Base-by-base conservation (phyloP, 768 basidiomycete genomes). In the Strobilomyces confusus region DNA sequence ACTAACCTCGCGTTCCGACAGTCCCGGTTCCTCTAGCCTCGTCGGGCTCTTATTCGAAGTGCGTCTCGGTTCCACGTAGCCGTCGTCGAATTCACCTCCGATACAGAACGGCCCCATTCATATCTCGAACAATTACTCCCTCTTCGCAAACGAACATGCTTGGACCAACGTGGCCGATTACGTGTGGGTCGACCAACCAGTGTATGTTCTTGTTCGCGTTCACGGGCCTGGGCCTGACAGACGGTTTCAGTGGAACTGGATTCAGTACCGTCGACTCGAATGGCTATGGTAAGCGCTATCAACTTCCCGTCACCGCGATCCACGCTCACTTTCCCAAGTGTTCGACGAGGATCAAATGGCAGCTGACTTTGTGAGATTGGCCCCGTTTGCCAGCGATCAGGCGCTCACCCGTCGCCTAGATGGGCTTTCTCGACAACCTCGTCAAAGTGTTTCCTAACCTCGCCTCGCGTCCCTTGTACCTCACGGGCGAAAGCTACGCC, bases 401-500 rank as follows among this genome's bases (percentile, higher is more conserved):
- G 37, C 51, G 32, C 44, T 54, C 23, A 61, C 42, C 34, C 40
- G 5, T 43, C 15, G 25, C 8, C 17, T 45, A 89, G 87, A 79
- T 89, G 72, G 85, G 83, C 15, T 89, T 89, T 65, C 65, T 91
- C 41, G 69, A 66, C 25, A 89, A 89, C 62, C 72, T 89, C 4
- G 83, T 88, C 62, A 83, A 83, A 59, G 82, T 89, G 11, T 90
- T 90, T 68, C 88, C 88, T 17, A 75, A 76, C 59, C 74, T 89
- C 22, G 79, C 80, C 14, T 80, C 72, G 1, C 80, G 88, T 26
- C 88, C 88, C 15, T 75, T 89, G 33, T 72, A 84, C 65, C 63
- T 90, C 34, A 81, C 80, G 0, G 88, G 88, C 6, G 88, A 89
- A 68, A 86, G 84, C 60, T 89, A 89, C 66, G 81, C 88, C 14